Base-by-base conservation (phyloP, 129 eudicot species). In the Tagetes patula region DNA sequence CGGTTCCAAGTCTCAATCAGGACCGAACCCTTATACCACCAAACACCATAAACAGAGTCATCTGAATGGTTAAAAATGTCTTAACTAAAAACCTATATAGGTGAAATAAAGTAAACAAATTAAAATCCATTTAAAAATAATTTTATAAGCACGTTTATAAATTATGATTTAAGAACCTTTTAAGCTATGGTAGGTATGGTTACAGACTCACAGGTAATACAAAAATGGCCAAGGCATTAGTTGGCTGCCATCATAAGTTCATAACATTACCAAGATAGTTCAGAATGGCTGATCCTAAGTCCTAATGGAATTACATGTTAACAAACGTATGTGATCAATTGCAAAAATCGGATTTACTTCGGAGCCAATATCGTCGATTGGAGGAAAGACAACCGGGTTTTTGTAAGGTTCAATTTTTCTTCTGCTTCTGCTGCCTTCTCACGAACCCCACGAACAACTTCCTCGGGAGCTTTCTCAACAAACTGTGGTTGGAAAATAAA, bases 391-490 rank as follows among this genome's bases (percentile, higher is more conserved):
- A 90, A 76, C 30, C 97, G 97, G 39, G 85, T 88, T 79, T 79
- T 90, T 4, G 95, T 95, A 14, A 95, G 82, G 49, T 82, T 86
- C 72, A 95, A 56, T 60, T 91, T 95, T 83, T 95, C 97, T 73
- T 91, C 96, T 8, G 88, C 84, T 74, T 95, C 99, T 32, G 84
- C 85, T 30, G 87, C 97, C 75, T 95, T 91, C 81, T 95, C 97
- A 64, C 83, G 85, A 46, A 88, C 91, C 43, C 91, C 94, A 62
- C 86, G 88, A 1, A 95, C 97, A 73, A 95, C 85, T 42, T 88
- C 91, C 80, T 87, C 91, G 0, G 99, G 99, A 72, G 97, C 99
- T 78, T 86, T 95, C 77, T 88, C 97, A 50, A 91, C 90, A 83
- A 95, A 95, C 99, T 95, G 88, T 62, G 48, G 37, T 47, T 37